A percentile compares a stretch with the other conserved stretches of the same genome.
Conservation (phyloP, 305 asterid species). For the Solanum hybrid region DNA sequence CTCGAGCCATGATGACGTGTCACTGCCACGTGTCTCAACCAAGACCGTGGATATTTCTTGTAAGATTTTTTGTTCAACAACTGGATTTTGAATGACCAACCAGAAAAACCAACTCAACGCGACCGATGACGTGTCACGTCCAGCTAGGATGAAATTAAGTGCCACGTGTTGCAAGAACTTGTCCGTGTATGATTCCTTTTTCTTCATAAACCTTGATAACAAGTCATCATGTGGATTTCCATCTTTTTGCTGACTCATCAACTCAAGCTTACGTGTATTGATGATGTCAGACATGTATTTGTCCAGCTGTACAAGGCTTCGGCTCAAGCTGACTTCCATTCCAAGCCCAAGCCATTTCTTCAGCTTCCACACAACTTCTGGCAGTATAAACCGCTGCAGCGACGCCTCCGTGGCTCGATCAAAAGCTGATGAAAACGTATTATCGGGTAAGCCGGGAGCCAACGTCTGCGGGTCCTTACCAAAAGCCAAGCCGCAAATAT, state of each 20-base stretch:
- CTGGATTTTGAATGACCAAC: constrained; percentile 57
- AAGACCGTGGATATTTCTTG: constrained; percentile 56
- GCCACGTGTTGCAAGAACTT: constrained; percentile 76
- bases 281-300: constrained; percentile 56
- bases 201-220: constrained; percentile 83
- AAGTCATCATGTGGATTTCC: constrained; percentile 60
- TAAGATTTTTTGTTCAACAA: constrained; percentile 46
- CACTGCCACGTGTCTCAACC: constrained; percentile 56
- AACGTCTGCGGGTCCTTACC: constrained; percentile 85
- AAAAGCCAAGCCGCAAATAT: constrained; percentile 86
- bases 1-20: constrained; percentile 36
- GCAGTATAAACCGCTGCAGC: constrained; percentile 67
- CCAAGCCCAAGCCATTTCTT: constrained; percentile 89
- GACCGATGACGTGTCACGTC: constrained; percentile 87
- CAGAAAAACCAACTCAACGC: constrained; percentile 96
- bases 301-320: constrained; percentile 63
- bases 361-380: constrained; percentile 71
- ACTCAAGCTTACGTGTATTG: constrained; percentile 57
- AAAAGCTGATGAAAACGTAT: constrained; percentile 68
- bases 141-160: constrained; percentile 87
- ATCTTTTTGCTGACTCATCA: constrained; percentile 41
- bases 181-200: constrained; percentile 66
- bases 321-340: constrained; percentile 72
- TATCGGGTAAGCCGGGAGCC: constrained; percentile 56
- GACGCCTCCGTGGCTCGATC: constrained; percentile 92